Evolutionary conservation across 73 alveolate genomes (phyloP).

Genomic region (Paramecium octaurelia): DNA sequence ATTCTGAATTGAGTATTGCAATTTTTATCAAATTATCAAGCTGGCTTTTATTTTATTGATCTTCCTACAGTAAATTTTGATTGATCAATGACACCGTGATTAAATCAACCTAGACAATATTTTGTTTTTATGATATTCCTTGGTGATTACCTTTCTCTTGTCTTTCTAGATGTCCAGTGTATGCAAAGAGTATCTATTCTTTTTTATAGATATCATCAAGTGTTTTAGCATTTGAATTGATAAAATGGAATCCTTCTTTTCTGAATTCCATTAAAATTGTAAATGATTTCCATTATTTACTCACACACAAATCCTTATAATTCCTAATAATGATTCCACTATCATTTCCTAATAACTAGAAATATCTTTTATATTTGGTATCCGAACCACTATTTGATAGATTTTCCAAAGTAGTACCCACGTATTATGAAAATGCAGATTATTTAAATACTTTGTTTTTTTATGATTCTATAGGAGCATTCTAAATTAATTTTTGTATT

Average conservation of each 20-base stretch:
- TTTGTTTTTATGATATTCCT: not conserved
- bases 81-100: not conserved
- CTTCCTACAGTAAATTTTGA: not conserved
- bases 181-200: not conserved
- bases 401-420: slow-evolving; percentile 12
- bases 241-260: not conserved
- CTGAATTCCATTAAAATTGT: not conserved
- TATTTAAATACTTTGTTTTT: not conserved
- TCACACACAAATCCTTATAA: not conserved
- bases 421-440: slow-evolving; percentile 21
- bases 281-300: slow-evolving; percentile 6
- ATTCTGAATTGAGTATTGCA: not conserved
- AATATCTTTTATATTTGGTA: not conserved
- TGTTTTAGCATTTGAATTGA: not conserved
- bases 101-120: not conserved
- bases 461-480: slow-evolving; percentile 4
- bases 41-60: not conserved
- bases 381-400: not conserved
- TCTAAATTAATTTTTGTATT: not conserved
- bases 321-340: not conserved
- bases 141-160: not conserved
- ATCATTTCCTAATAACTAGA: not conserved
- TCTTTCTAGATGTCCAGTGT: not conserved
- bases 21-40: not conserved
- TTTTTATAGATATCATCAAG: not conserved